Conservation (phyloP, 257 asterid species). For the Fraxinus excelsior region DNA sequence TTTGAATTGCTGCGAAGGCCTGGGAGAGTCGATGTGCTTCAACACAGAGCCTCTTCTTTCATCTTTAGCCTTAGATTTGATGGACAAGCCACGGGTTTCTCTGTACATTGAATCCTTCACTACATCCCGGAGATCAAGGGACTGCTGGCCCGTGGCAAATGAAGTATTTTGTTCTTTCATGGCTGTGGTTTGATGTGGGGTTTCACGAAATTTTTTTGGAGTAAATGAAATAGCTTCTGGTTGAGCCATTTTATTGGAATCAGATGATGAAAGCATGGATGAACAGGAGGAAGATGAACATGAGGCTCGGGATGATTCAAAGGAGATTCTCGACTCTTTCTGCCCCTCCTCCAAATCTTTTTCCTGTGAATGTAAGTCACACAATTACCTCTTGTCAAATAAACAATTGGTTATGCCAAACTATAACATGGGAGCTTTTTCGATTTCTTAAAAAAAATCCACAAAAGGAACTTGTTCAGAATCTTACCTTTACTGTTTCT, state of each 20-base stretch:
- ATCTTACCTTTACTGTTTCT: neutral
- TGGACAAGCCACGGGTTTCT: constrained; percentile 63
- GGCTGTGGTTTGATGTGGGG: constrained; percentile 32
- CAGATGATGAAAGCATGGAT: constrained; percentile 65
- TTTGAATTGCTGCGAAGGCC: constrained; percentile 65
- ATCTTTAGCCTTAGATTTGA: constrained; percentile 50
- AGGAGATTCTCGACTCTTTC: constrained; percentile 32
- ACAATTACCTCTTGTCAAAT: constrained; percentile 8
- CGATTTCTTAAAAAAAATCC: neutral
- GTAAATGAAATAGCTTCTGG: constrained; percentile 35
- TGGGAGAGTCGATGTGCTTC: constrained; percentile 91
- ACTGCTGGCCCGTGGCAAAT: constrained; percentile 29
- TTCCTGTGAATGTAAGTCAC: constrained; percentile 33
- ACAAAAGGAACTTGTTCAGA: neutral
- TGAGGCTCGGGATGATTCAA: constrained; percentile 45
- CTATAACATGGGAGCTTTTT: neutral
- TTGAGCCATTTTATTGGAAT: constrained; percentile 45
- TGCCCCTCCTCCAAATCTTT: constrained; percentile 11
- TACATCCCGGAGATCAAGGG: constrained; percentile 62
- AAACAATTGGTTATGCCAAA: neutral
- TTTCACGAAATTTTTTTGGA: constrained; percentile 36
- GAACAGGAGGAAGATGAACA: constrained; percentile 60
- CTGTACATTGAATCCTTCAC: constrained; percentile 84
- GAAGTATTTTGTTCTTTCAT: constrained; percentile 36
- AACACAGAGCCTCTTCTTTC: constrained; percentile 54